Evolutionary conservation across 2,329 filamentous ascomycete genomes (phyloP).

Genomic region (Coniochaeta prunicola): DNA sequence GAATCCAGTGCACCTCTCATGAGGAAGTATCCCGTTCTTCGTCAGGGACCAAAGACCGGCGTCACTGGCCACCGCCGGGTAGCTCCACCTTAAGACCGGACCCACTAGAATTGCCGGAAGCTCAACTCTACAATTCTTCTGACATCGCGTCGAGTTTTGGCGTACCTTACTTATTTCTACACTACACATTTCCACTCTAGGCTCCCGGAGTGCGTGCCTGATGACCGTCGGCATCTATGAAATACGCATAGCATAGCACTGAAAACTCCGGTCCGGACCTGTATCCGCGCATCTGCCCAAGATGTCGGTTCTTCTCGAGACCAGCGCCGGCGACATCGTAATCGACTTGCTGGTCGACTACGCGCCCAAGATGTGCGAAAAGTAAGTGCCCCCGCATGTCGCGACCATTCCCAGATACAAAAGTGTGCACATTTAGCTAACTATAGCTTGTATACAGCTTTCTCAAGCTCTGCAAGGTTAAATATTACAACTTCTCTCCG

Average conservation of each 20-base stretch:
- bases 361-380: constrained; percentile 87
- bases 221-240: too few relatives aligned
- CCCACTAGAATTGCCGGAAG: not conserved
- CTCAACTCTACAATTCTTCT: not conserved
- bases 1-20: too few relatives aligned
- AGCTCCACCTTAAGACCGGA: not conserved
- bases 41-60: too few relatives aligned
- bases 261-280: not conserved
- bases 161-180: not conserved
- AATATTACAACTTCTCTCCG: constrained; percentile 98
- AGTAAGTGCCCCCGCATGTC: constrained; percentile 52
- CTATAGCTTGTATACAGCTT: constrained; percentile 60
- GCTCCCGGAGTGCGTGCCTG: too few relatives aligned
- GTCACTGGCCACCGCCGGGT: not conserved
- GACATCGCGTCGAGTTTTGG: not conserved
- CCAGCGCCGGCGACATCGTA: constrained; percentile 86
- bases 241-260: not conserved
- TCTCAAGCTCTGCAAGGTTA: constrained; percentile 95
- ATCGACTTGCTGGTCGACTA: constrained; percentile 87
- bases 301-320: constrained; percentile 94
- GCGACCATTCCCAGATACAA: constrained; percentile 6
- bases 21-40: too few relatives aligned
- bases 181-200: too few relatives aligned
- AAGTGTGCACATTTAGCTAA: constrained; percentile 36
- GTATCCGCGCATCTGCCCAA: not conserved